These are phyloP conservation scores for Picea abies DNA, from an alignment of 83 land plant species.

Conservation along the genomic window DNA sequence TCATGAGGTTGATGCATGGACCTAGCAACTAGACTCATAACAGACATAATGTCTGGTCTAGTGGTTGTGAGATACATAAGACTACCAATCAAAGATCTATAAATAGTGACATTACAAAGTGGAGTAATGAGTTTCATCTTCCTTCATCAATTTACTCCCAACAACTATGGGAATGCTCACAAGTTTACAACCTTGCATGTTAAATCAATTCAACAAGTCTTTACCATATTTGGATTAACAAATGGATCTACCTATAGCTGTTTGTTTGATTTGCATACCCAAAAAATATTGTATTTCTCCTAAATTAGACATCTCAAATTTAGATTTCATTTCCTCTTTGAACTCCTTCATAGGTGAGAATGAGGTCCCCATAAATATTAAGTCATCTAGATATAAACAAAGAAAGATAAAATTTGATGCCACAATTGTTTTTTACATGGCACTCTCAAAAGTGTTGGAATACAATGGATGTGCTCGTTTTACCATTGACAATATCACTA, in stretches of 20 bases:
- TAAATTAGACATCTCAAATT: no score
- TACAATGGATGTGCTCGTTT: no score
- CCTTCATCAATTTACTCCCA: neutral
- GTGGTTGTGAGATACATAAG: conserved; percentile 16
- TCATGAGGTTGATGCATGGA: conserved; percentile 12
- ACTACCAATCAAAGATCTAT: conserved; percentile 11
- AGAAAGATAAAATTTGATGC: neutral
- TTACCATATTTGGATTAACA: conserved; percentile 15
- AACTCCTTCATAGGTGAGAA: no score
- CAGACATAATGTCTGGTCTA: neutral
- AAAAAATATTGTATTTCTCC: no score
- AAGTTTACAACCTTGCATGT: conserved; percentile 7
- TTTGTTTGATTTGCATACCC: no score
- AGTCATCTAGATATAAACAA: conserved; percentile 26
- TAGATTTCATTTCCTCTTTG: no score
- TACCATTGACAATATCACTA: no score
- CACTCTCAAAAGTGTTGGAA: neutral
- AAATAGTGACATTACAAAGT: neutral
- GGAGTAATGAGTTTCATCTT: neutral
- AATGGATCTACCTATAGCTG: no score
- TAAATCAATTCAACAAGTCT: neutral
- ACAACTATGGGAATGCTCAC: neutral
- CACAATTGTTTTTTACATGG: conserved; percentile 13
- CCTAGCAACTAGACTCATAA: conserved; percentile 11
- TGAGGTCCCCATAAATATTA: conserved; percentile 7